These are phyloP conservation scores for Xylaria sp. DNA, from an alignment of 2,329 filamentous ascomycete genomes.

Conservation along the genomic window DNA sequence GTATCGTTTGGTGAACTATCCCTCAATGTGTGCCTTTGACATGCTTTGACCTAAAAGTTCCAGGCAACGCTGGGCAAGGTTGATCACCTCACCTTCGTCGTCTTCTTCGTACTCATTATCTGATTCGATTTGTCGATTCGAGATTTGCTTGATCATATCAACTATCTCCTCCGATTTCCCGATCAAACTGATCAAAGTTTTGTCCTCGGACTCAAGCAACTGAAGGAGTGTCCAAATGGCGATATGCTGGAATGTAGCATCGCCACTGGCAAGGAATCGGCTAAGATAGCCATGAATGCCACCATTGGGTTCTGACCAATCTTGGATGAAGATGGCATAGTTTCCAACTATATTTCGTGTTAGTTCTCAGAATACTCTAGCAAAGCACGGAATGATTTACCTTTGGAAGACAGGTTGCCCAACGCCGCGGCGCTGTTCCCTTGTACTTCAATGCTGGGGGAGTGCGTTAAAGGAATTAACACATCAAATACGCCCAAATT, in stretches of 20 bases:
- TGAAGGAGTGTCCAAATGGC: slow-evolving; percentile 98
- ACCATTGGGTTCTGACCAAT: slow-evolving; percentile 91
- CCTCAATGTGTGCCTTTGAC: slow-evolving; percentile 84
- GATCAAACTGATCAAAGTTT: slow-evolving; percentile 86
- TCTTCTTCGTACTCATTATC: slow-evolving; percentile 89
- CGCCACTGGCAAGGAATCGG: slow-evolving; percentile 91
- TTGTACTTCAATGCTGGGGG: slow-evolving; percentile 96
- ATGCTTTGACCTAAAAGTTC: slow-evolving; percentile 82
- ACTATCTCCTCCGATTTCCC: slow-evolving; percentile 91
- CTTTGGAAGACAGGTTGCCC: slow-evolving; percentile 96
- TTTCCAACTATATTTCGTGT: slow-evolving; percentile 76
- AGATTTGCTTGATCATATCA: slow-evolving; percentile 89
- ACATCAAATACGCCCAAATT: slow-evolving; percentile 96
- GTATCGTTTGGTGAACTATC: slow-evolving; percentile 56
- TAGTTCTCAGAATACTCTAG: slow-evolving; percentile 6
- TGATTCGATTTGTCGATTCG: slow-evolving; percentile 86
- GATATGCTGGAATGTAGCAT: slow-evolving; percentile 98
- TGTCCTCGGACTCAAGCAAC: slow-evolving; percentile 93
- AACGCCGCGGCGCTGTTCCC: slow-evolving; percentile 97
- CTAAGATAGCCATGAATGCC: slow-evolving; percentile 96
- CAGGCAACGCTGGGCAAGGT: slow-evolving; percentile 86
- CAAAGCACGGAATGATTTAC: slow-evolving; percentile 60
- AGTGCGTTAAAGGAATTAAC: slow-evolving; percentile 92
- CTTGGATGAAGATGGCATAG: slow-evolving; percentile 93
- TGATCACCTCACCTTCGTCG: slow-evolving; percentile 92